These are phyloP conservation scores for Claviceps sp. DNA, from an alignment of 2,329 filamentous ascomycete genomes.

Conservation along the genomic window DNA sequence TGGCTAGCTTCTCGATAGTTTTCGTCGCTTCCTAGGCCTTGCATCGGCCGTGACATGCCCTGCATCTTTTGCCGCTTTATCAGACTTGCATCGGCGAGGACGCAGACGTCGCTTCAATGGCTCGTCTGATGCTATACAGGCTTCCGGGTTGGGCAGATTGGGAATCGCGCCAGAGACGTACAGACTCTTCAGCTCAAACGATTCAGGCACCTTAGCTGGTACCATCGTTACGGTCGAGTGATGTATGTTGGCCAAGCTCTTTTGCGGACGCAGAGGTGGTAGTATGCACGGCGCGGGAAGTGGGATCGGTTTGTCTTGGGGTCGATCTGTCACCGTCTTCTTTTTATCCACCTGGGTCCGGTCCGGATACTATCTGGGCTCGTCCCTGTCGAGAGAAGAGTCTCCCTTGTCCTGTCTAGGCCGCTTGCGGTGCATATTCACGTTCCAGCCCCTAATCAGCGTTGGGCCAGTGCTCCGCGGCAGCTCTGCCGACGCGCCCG, in stretches of 20 bases:
- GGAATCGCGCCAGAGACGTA: slow-evolving; percentile 10
- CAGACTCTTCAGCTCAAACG: slow-evolving; percentile 2
- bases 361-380: slow-evolving; percentile 25
- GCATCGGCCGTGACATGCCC: neutral
- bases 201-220: slow-evolving; percentile 5
- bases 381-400: slow-evolving; percentile 21
- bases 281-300: slow-evolving; percentile 2
- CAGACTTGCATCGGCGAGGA: neutral
- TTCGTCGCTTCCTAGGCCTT: neutral
- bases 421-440: slow-evolving; percentile 26
- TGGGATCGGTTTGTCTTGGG: neutral
- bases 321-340: slow-evolving; percentile 6
- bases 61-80: neutral
- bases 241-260: neutral
- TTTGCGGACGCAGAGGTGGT: slow-evolving; percentile 5
- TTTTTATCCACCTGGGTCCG: slow-evolving; percentile 9
- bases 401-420: slow-evolving; percentile 21
- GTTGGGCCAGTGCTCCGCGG: slow-evolving; percentile 39
- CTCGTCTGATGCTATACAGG: slow-evolving; percentile 1
- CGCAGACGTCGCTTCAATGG: slow-evolving; percentile 6
- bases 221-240: slow-evolving; percentile 9
- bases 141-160: slow-evolving; percentile 8
- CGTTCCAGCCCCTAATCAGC: slow-evolving; percentile 44
- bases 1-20: neutral
- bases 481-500: slow-evolving; percentile 38